Conservation (phyloP, 2,329 filamentous ascomycete species). For the Nigrograna mackinnonii region DNA sequence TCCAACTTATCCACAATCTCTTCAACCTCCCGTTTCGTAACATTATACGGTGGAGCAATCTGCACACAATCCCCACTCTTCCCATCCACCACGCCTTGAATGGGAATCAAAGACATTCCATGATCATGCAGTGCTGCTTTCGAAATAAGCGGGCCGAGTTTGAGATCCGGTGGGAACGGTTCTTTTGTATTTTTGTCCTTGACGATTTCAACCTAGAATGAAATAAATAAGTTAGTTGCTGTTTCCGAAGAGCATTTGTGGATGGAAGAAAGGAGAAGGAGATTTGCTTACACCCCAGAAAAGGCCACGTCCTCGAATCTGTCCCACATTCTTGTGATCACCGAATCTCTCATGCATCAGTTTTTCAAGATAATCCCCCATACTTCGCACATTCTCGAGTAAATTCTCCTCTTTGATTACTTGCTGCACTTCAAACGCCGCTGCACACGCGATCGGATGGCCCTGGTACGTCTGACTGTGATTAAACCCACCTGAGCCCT, state of each 20-base stretch:
- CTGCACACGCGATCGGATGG: constrained; percentile 62
- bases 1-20: constrained; percentile 52
- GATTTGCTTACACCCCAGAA: constrained; percentile 59
- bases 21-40: constrained; percentile 60
- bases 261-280: too few species aligned
- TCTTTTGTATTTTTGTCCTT: constrained; percentile 56
- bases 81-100: constrained; percentile 63
- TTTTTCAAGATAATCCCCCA: constrained; percentile 55
- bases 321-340: constrained; percentile 56
- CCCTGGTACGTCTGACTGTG: constrained; percentile 69
- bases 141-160: neutral
- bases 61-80: constrained; percentile 70
- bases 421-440: constrained; percentile 65
- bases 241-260: too few species aligned
- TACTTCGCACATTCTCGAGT: constrained; percentile 59
- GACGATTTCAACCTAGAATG: constrained; percentile 59
- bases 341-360: constrained; percentile 50
- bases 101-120: constrained; percentile 63
- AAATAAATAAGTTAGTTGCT: constrained; percentile 8
- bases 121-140: constrained; percentile 41
- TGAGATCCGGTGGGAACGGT: neutral
- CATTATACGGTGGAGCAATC: constrained; percentile 70
- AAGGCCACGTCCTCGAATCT: constrained; percentile 64
- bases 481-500: constrained; percentile 53
- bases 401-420: constrained; percentile 62